phyloP scores from a whole-genome alignment of 2,329 filamentous ascomycete genomes.

The Ophiostoma angusticollis region DNA sequence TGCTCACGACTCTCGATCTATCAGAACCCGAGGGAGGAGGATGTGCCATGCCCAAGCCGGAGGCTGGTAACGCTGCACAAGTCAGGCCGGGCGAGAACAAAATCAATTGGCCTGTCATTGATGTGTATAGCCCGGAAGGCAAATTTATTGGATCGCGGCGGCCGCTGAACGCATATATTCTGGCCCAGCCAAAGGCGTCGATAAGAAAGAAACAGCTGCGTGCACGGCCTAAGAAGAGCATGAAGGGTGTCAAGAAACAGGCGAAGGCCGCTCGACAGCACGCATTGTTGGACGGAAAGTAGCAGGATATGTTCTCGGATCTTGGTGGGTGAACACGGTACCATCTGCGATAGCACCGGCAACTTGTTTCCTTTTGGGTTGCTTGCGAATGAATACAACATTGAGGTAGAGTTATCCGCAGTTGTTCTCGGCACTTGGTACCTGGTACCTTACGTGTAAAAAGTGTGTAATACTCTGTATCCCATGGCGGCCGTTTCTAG shows the following conservation, averaged over 20 bases:
- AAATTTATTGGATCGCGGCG: conserved; percentile 54
- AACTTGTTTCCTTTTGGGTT: too few species aligned
- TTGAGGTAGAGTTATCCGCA: too few species aligned
- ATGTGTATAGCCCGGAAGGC: conserved; percentile 79
- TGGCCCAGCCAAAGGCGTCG: conserved; percentile 38
- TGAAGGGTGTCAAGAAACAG: conserved; percentile 16
- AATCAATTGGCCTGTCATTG: conserved; percentile 54
- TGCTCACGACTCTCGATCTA: conserved; percentile 19
- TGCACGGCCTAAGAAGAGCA: conserved; percentile 13
- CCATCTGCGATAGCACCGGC: too few species aligned
- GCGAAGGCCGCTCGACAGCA: conserved; percentile 10
- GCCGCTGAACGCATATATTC: conserved; percentile 60
- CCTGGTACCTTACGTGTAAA: too few species aligned
- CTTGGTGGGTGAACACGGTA: too few species aligned
- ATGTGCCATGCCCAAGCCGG: background rate
- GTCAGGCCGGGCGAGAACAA: conserved; percentile 17
- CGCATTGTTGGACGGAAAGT: too few species aligned
- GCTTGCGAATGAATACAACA: too few species aligned
- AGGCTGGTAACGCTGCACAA: background rate
- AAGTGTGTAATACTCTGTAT: too few species aligned
- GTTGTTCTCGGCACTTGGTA: too few species aligned
- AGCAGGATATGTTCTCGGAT: too few species aligned
- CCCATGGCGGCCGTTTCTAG: too few species aligned
- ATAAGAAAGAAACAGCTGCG: conserved; percentile 17
- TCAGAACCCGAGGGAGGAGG: conserved; percentile 11